These are phyloP conservation scores for Arthrobotrys pseudoclavata DNA, from an alignment of 2,329 filamentous ascomycete genomes.

Conservation along the genomic window DNA sequence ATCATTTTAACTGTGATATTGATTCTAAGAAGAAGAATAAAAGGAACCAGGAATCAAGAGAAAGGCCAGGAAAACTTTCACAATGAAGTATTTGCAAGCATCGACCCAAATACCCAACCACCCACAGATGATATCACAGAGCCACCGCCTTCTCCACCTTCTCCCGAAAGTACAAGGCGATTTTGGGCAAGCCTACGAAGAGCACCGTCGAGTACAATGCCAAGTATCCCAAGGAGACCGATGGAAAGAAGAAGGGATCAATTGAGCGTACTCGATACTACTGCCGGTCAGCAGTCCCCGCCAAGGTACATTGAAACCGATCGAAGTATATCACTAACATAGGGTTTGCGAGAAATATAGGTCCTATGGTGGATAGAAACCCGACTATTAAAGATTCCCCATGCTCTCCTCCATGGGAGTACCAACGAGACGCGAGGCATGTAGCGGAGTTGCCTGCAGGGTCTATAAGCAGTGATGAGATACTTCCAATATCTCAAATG, in stretches of 20 bases:
- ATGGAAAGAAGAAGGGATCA: constrained; percentile 46
- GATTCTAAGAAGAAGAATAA: not conserved
- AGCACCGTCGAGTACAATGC: constrained; percentile 44
- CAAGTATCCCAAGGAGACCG: constrained; percentile 45
- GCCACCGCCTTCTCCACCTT: constrained; percentile 19
- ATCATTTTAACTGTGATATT: constrained; percentile 33
- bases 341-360: constrained; percentile 17
- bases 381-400: constrained; percentile 29
- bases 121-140: constrained; percentile 1
- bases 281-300: constrained; percentile 29
- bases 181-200: constrained; percentile 46
- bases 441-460: constrained; percentile 52
- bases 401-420: constrained; percentile 15
- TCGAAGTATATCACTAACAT: constrained; percentile 23
- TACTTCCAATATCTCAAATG: constrained; percentile 36
- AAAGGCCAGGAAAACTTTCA: constrained; percentile 34
- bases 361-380: constrained; percentile 9
- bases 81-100: constrained; percentile 49
- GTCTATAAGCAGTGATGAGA: constrained; percentile 56
- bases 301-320: not conserved
- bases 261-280: constrained; percentile 35
- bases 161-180: constrained; percentile 22
- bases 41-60: not conserved
- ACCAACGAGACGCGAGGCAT: constrained; percentile 10
- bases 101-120: constrained; percentile 30